Evolutionary conservation across 2,329 filamentous ascomycete species (phyloP), one percentile per base, ranked within the genome.

Genomic region (Diaporthe vaccinii): DNA sequence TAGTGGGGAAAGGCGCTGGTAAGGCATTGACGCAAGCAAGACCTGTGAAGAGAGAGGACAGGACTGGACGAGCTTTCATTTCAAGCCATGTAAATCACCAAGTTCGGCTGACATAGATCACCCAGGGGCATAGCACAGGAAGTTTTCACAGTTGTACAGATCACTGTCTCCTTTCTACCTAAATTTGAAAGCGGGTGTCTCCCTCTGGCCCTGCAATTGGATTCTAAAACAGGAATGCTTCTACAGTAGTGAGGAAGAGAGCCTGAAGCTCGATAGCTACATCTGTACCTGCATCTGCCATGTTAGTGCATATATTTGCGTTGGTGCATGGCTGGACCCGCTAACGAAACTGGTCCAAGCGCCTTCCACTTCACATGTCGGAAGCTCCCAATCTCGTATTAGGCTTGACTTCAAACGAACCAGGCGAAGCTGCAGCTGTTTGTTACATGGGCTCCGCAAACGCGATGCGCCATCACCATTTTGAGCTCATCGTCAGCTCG

Each of bases 131-230:
- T 61, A 71, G 53, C 34, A 34, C 73, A 59, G 55, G 44, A 51
- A 39, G 49, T 73, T 75, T 80, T 75, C 75, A 51, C 34, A 41
- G 10, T 55, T 57, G 10, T 31, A 67, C 10, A 75, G 41, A 28
- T 69, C 15, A 41, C 9, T n/a, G 46, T 20, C 31, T 41, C 15
- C 9, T 55, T 15, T 28, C 15, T 55, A 25, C 6, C 25, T 22
- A 34, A 51, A 36, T 36, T 34, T 51, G 20, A 68, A 53, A 41
- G n/a, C 15, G 34, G 34, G n/a, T 28, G 41, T 53, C 31, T 68
- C 6, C 31, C 31, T 59, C 20, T 53, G 15, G 20, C 14, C 28
- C 41, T 14, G 28, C 9, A 12, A 25, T 17, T 39, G 31, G 25
- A 39, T 12, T 7, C 15, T 25, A 8, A 9, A 8, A 20, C 36